These are phyloP conservation scores for Trichoderma atrobrunneum DNA, from an alignment of 2,329 filamentous ascomycete genomes.

Conservation along the genomic window DNA sequence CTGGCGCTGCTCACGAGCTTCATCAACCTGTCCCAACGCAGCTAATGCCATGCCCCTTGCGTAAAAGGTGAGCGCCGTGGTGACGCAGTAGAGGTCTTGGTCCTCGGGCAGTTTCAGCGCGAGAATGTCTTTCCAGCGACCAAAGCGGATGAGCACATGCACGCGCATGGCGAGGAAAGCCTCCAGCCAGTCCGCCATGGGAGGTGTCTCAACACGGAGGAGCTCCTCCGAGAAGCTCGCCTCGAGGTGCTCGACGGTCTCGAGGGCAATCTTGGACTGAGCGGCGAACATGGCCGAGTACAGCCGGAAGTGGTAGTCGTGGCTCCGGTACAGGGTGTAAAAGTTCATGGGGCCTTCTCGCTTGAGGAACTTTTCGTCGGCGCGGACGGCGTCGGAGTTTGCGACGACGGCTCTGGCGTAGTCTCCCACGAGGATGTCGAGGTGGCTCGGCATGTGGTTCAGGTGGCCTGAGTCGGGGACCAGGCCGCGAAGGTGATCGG, in stretches of 20 bases:
- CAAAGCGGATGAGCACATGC: constrained; percentile 72
- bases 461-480: constrained; percentile 69
- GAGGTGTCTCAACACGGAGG: constrained; percentile 61
- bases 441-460: constrained; percentile 73
- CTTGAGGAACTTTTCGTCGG: constrained; percentile 64
- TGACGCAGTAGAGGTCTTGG: constrained; percentile 61
- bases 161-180: constrained; percentile 64
- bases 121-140: constrained; percentile 66
- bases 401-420: constrained; percentile 65
- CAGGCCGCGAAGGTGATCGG: constrained; percentile 60
- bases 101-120: constrained; percentile 56
- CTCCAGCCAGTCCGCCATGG: constrained; percentile 79
- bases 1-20: constrained; percentile 51
- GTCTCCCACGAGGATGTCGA: constrained; percentile 71
- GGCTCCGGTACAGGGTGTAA: constrained; percentile 72
- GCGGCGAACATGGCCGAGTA: constrained; percentile 79
- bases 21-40: constrained; percentile 50
- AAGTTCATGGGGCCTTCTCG: constrained; percentile 64
- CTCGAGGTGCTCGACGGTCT: constrained; percentile 60
- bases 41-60: constrained; percentile 66
- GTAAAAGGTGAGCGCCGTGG: constrained; percentile 66
- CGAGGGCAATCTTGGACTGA: constrained; percentile 58
- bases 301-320: constrained; percentile 72
- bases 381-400: constrained; percentile 63
- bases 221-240: constrained; percentile 60